Percentiles rank a stretch among this genome's conserved stretches.
These are phyloP conservation scores for Fusarium citri DNA, from an alignment of 2,329 filamentous ascomycete species.

Conservation along the genomic window DNA sequence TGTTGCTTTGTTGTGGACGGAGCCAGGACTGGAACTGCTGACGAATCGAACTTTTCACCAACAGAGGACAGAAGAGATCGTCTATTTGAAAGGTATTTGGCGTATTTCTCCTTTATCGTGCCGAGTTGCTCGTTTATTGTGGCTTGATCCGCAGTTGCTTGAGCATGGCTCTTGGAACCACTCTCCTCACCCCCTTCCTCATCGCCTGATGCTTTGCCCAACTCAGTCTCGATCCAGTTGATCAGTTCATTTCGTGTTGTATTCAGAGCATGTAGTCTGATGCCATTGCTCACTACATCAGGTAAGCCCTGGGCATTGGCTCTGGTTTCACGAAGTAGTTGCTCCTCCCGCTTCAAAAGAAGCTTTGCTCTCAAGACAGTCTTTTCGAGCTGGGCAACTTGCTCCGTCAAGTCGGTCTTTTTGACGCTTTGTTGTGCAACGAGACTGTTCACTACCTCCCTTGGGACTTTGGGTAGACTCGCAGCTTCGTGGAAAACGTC, in stretches of 20 bases:
- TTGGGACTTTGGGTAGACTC: slow-evolving; percentile 63
- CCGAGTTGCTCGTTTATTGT: slow-evolving; percentile 56
- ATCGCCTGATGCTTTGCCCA: slow-evolving; percentile 62
- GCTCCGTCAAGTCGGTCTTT: slow-evolving; percentile 58
- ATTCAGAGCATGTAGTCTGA: slow-evolving; percentile 65
- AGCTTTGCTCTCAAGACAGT: slow-evolving; percentile 69
- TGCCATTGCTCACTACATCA: slow-evolving; percentile 51
- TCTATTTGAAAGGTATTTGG: slow-evolving; percentile 62
- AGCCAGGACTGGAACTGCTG: slow-evolving; percentile 40
- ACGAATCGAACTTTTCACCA: slow-evolving; percentile 49
- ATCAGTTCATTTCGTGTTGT: slow-evolving; percentile 70
- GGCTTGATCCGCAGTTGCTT: slow-evolving; percentile 40
- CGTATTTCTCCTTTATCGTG: slow-evolving; percentile 66
- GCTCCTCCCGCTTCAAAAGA: slow-evolving; percentile 66
- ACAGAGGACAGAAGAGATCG: slow-evolving; percentile 59
- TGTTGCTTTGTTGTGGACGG: slow-evolving; percentile 17
- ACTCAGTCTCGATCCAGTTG: slow-evolving; percentile 72
- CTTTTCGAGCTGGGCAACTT: slow-evolving; percentile 67
- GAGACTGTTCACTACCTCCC: slow-evolving; percentile 63
- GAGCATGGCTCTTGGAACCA: slow-evolving; percentile 38
- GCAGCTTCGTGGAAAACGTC: slow-evolving; percentile 59
- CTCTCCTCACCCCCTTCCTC: slow-evolving; percentile 48
- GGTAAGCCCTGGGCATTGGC: slow-evolving; percentile 53
- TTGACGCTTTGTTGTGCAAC: slow-evolving; percentile 54
- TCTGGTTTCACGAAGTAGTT: slow-evolving; percentile 62